Percentiles rank a stretch among this genome's conserved stretches.
These are phyloP conservation scores for Penicillium sp. DNA, from an alignment of 2,329 filamentous ascomycete genomes.

Conservation along the genomic window DNA sequence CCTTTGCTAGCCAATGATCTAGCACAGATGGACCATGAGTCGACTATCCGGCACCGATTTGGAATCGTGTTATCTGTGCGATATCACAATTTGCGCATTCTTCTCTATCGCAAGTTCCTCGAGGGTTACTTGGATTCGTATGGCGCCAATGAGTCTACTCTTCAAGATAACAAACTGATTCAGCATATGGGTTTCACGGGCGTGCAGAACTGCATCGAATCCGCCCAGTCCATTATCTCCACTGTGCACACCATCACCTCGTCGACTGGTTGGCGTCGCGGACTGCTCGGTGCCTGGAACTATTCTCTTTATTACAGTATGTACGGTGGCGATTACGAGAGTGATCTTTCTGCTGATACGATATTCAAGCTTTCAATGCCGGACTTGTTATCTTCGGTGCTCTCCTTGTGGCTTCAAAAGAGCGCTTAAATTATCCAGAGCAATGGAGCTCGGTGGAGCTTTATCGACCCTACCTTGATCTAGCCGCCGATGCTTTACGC, in stretches of 20 bases:
- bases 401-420: conserved; percentile 20
- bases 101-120: conserved; percentile 44
- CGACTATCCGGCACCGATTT: conserved; percentile 23
- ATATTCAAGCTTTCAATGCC: conserved; percentile 29
- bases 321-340: too few species aligned
- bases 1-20: conserved; percentile 8
- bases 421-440: conserved; percentile 5
- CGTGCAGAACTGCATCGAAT: conserved; percentile 33
- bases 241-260: conserved; percentile 23
- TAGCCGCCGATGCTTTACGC: conserved; percentile 24
- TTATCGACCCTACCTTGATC: conserved; percentile 16
- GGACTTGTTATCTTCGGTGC: conserved; percentile 35
- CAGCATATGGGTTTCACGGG: conserved; percentile 33
- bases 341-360: not conserved
- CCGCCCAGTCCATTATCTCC: conserved; percentile 30
- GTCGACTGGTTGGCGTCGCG: conserved; percentile 17
- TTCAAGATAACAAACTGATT: conserved; percentile 21
- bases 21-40: conserved; percentile 8
- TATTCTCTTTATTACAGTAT: conserved; percentile 36
- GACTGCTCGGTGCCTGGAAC: conserved; percentile 32
- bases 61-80: conserved; percentile 45
- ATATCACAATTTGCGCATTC: conserved; percentile 43
- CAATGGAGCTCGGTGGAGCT: conserved; percentile 7
- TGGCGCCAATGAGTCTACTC: conserved; percentile 4
- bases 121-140: conserved; percentile 35